Percentiles rank a stretch among this genome's conserved stretches.
phyloP scores from a whole-genome alignment of 2,329 filamentous ascomycete species.

The Hypoxylon rubiginosum region DNA sequence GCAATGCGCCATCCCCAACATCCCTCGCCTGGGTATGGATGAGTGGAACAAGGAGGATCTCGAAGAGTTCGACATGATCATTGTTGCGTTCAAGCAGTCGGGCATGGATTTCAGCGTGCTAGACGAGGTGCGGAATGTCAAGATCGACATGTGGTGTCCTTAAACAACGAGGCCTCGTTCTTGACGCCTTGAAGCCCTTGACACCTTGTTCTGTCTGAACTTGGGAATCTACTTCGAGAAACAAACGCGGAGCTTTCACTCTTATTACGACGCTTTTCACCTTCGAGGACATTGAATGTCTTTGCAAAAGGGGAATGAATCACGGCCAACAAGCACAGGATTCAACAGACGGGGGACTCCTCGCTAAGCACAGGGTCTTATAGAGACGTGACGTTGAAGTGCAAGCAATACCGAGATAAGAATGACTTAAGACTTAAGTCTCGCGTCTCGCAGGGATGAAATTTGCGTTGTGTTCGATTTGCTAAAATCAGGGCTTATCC shows the following conservation, averaged over 20 bases:
- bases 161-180: slow-evolving; percentile 2
- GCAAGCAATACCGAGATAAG: not conserved
- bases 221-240: too few species aligned
- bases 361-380: not conserved
- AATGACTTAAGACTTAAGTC: not conserved
- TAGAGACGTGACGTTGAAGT: not conserved
- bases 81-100: slow-evolving; percentile 59
- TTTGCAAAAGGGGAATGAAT: not conserved
- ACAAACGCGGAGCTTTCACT: not conserved
- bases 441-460: too few species aligned
- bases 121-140: slow-evolving; percentile 51
- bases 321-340: not conserved
- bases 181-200: too few species aligned
- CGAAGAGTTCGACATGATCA: slow-evolving; percentile 58
- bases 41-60: slow-evolving; percentile 57
- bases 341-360: not conserved
- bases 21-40: slow-evolving; percentile 54
- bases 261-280: not conserved
- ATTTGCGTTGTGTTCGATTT: too few species aligned
- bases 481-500: too few species aligned
- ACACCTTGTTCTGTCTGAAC: too few species aligned
- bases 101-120: slow-evolving; percentile 58
- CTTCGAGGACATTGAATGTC: not conserved
- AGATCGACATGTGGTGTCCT: slow-evolving; percentile 58
- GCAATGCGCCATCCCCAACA: slow-evolving; percentile 58